These are phyloP conservation scores for Rutstroemia sydowiana DNA, from an alignment of 2,329 filamentous ascomycete species.

Conservation along the genomic window DNA sequence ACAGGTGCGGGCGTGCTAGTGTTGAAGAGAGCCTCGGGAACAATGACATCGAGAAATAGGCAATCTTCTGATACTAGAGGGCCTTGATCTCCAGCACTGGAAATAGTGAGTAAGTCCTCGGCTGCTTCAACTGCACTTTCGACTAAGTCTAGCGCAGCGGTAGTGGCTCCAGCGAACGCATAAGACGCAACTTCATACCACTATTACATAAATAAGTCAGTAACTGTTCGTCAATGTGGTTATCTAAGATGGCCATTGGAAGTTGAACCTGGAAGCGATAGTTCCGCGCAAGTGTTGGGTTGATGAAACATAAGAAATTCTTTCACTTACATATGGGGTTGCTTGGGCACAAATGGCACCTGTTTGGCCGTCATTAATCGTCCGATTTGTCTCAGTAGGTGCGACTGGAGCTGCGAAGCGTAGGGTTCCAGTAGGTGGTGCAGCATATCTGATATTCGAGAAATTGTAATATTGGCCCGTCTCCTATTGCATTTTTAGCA, in stretches of 20 bases:
- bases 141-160: constrained; percentile 2
- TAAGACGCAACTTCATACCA: constrained; percentile 3
- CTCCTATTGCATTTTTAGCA: constrained; percentile 17
- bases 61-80: constrained; percentile 35
- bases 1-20: constrained; percentile 5
- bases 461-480: constrained; percentile 33
- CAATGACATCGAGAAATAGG: constrained; percentile 40
- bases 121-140: not conserved
- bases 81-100: not conserved
- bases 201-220: not conserved
- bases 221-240: not conserved
- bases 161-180: not conserved
- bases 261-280: not conserved
- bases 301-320: not conserved
- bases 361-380: constrained; percentile 24
- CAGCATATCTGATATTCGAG: constrained; percentile 39
- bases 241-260: not conserved
- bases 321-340: constrained; percentile 10
- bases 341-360: constrained; percentile 19
- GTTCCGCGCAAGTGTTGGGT: not conserved
- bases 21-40: constrained; percentile 34
- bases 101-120: constrained; percentile 3
- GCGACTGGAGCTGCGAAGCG: constrained; percentile 37
- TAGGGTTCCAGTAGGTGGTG: constrained; percentile 36
- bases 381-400: constrained; percentile 27